Base-by-base conservation (phyloP, 164 flowering plant genomes). In the Tetrastigma voinierianum region DNA sequence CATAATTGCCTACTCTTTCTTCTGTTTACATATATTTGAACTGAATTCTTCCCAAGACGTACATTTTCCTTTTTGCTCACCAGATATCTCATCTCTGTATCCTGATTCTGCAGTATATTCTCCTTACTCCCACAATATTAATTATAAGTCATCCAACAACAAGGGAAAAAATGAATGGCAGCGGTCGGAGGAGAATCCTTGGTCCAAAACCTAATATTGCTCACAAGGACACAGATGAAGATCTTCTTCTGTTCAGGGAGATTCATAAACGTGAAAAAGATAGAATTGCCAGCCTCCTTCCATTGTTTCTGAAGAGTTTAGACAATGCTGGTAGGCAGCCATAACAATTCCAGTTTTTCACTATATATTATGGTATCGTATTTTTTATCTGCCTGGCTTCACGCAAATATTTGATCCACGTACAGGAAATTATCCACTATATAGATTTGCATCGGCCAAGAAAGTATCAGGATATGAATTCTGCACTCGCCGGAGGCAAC, bases 251-350 rank as follows among this genome's bases (percentile, higher is more conserved):
- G 13, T 83, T 86, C 65, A 62, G 71, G 55, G 89, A 86, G 61
- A 62, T 86, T 78, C 79, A 77, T 32, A 82, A 71, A 49, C 83
- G 84, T 11, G 81, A 80, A 11, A 82, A 71, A 12, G 86, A 83
- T 17, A 69, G 76, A 2, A 49, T 55, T 17, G 68, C 73, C 32
- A 83, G 78, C 66, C 87, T 87, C 51, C 85, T 87, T 52, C 86
- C 75, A 52, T 87, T 88, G 83, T 80, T 65, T 80, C 86, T 9
- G 86, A 83, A 12, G 88, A 86, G 43, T 74, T 78, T 61, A 86
- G 84, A 44, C 67, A 70, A 69, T 58, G 59, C 71, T 2, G 73
- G 67, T 74, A 67, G 46, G 53, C 13, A 16, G n/a, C n/a, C n/a
- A n/a, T 17, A 11, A 4, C 5, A 4, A 32, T 32, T 32, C 40